Evolutionary conservation across 371 early-diverging fungal species (phyloP).

Genomic region (Syncephalastrum racemosum): DNA sequence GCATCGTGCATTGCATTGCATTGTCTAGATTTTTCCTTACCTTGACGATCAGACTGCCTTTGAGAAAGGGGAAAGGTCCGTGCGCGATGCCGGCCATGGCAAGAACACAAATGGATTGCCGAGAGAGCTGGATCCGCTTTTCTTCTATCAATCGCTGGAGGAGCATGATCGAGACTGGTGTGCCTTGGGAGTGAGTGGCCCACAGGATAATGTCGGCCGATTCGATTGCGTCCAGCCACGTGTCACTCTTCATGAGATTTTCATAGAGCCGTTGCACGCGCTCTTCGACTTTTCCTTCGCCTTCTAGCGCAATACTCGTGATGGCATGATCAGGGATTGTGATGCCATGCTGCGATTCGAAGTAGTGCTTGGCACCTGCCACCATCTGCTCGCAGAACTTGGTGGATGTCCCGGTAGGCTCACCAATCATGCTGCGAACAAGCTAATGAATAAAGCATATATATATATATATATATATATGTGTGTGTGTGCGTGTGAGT

Average conservation of each 20-base stretch:
- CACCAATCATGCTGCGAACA: conserved; percentile 81
- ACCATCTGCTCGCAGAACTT: conserved; percentile 90
- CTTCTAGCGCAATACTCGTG: conserved; percentile 81
- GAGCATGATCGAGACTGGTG: conserved; percentile 86
- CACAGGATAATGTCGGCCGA: conserved; percentile 85
- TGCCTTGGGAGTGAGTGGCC: conserved; percentile 93
- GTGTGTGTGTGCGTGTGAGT: background rate
- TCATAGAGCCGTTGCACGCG: conserved; percentile 77
- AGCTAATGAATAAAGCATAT: conserved; percentile 31
- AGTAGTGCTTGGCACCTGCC: conserved; percentile 58
- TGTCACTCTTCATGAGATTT: conserved; percentile 56
- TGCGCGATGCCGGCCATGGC: conserved; percentile 95
- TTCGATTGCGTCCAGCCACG: conserved; percentile 55
- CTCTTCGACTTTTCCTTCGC: conserved; percentile 88
- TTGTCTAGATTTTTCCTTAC: conserved; percentile 22
- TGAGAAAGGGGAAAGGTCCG: conserved; percentile 87
- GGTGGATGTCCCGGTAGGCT: conserved; percentile 88
- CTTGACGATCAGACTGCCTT: conserved; percentile 79
- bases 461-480: too few relatives aligned
- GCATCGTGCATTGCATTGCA: background rate
- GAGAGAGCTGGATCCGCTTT: conserved; percentile 63
- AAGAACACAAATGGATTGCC: conserved; percentile 75
- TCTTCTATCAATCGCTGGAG: conserved; percentile 71
- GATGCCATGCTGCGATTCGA: conserved; percentile 60
- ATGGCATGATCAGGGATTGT: conserved; percentile 59